A percentile compares a stretch with the other conserved stretches of the same genome.
Conservation (phyloP, 2,329 filamentous ascomycete species). For the Cadophora malorum region DNA sequence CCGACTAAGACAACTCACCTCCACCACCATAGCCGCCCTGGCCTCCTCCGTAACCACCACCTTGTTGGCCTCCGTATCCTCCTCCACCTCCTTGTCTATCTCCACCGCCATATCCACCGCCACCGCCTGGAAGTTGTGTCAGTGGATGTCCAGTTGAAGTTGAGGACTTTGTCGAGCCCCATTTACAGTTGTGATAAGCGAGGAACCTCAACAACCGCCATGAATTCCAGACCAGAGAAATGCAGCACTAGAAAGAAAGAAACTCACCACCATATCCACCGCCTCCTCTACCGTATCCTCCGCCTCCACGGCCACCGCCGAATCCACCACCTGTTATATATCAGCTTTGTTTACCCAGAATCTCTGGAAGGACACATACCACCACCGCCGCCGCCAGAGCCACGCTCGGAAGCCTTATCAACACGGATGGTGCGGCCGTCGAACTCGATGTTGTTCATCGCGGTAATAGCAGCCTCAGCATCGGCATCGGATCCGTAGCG, state of each 20-base stretch:
- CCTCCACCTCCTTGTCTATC: constrained; percentile 61
- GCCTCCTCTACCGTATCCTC: constrained; percentile 48
- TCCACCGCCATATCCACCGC: constrained; percentile 44
- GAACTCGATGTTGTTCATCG: constrained; percentile 94
- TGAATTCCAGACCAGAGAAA: neutral
- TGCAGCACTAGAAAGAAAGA: neutral
- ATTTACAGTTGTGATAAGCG: neutral
- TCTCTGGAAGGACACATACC: constrained; percentile 24
- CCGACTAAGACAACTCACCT: constrained; percentile 34
- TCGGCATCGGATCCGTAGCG: constrained; percentile 80
- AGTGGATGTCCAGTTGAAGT: constrained; percentile 44
- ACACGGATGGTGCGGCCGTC: constrained; percentile 94
- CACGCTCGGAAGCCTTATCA: constrained; percentile 82
- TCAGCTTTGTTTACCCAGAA: neutral
- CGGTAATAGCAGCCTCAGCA: constrained; percentile 76
- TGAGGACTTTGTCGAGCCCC: neutral
- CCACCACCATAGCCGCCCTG: constrained; percentile 42
- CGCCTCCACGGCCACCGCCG: constrained; percentile 48
- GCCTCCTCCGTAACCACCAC: constrained; percentile 49
- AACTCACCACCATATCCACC: constrained; percentile 43
- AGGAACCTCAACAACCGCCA: neutral
- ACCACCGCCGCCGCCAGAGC: constrained; percentile 57
- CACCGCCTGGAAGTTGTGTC: constrained; percentile 42
- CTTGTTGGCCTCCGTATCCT: constrained; percentile 62
- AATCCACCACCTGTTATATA: constrained; percentile 45